These are phyloP conservation scores for Fusarium subtropicale DNA, from an alignment of 2,329 filamentous ascomycete species.

Conservation along the genomic window DNA sequence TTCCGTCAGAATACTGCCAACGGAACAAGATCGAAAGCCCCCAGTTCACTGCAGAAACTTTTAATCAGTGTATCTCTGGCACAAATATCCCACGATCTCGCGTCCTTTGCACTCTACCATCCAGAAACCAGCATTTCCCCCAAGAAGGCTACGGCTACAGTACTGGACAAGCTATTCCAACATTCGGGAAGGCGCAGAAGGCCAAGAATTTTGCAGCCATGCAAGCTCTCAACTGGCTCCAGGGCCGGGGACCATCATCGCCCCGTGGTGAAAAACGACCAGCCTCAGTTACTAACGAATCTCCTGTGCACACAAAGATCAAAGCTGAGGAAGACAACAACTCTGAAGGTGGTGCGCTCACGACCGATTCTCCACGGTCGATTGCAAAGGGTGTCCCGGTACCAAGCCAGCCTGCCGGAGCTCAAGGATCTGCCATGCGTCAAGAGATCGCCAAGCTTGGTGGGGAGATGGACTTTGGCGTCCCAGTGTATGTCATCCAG, in stretches of 20 bases:
- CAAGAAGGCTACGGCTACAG: constrained; percentile 52
- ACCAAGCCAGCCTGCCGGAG: too few species aligned
- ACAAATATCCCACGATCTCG: constrained; percentile 43
- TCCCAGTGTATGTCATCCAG: constrained; percentile 52
- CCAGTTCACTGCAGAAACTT: constrained; percentile 15
- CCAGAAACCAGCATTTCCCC: constrained; percentile 42
- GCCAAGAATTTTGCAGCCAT: constrained; percentile 66
- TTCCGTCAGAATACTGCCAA: constrained; percentile 27
- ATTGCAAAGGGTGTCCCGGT: not conserved
- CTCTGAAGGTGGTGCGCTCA: constrained; percentile 20
- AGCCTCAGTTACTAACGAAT: constrained; percentile 9
- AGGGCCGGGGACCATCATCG: not conserved
- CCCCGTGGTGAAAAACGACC: constrained; percentile 18
- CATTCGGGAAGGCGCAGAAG: constrained; percentile 62
- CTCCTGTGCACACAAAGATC: constrained; percentile 17
- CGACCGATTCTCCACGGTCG: not conserved
- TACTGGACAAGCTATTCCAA: constrained; percentile 45
- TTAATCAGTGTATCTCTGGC: constrained; percentile 33
- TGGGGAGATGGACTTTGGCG: constrained; percentile 47
- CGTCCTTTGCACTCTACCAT: constrained; percentile 43
- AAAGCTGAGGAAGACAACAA: constrained; percentile 31
- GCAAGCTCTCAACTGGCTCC: constrained; percentile 50
- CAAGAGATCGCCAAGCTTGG: constrained; percentile 52
- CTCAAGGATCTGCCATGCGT: constrained; percentile 19
- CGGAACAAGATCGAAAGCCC: constrained; percentile 6